A percentile compares a stretch with the other conserved stretches of the same genome.
phyloP scores from a whole-genome alignment of 2,329 filamentous ascomycete species.

The Epichloe amarillans region DNA sequence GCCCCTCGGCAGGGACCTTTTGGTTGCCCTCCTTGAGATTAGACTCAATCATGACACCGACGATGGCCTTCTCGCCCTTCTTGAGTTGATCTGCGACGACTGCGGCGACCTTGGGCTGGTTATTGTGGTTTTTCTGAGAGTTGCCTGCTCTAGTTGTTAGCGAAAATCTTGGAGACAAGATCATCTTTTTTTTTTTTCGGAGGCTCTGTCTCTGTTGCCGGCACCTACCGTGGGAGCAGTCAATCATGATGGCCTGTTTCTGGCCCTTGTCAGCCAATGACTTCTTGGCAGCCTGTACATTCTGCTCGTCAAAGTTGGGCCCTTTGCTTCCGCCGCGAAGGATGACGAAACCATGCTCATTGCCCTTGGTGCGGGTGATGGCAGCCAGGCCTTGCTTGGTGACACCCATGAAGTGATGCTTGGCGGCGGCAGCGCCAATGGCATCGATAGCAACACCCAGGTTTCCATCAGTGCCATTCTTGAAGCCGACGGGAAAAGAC shows the following conservation, averaged over 20 bases:
- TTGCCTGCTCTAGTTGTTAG: slow-evolving; percentile 46
- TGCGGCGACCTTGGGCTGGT: slow-evolving; percentile 68
- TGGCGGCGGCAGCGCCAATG: slow-evolving; percentile 72
- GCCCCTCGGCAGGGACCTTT: slow-evolving; percentile 71
- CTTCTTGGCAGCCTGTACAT: slow-evolving; percentile 66
- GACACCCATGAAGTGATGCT: slow-evolving; percentile 96
- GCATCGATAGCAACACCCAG: slow-evolving; percentile 88
- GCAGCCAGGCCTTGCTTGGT: slow-evolving; percentile 95
- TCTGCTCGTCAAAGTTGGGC: slow-evolving; percentile 85
- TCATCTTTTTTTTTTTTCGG: neutral
- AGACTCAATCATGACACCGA: slow-evolving; percentile 98
- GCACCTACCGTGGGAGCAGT: slow-evolving; percentile 80
- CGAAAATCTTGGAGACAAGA: too few relatives aligned
- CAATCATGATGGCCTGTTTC: slow-evolving; percentile 87
- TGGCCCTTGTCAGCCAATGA: slow-evolving; percentile 70
- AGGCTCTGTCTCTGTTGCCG: neutral
- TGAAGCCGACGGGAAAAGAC: slow-evolving; percentile 99
- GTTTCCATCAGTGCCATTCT: slow-evolving; percentile 95
- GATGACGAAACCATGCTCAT: slow-evolving; percentile 96
- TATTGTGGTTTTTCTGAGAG: slow-evolving; percentile 93
- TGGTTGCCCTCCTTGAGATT: slow-evolving; percentile 87
- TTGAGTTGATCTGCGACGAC: slow-evolving; percentile 73
- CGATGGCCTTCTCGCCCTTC: slow-evolving; percentile 73
- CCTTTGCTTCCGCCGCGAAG: slow-evolving; percentile 82
- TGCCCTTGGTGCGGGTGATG: slow-evolving; percentile 84